Evolutionary conservation across 768 basidiomycete species (phyloP).

Genomic region (Naematelia aurantialba): DNA sequence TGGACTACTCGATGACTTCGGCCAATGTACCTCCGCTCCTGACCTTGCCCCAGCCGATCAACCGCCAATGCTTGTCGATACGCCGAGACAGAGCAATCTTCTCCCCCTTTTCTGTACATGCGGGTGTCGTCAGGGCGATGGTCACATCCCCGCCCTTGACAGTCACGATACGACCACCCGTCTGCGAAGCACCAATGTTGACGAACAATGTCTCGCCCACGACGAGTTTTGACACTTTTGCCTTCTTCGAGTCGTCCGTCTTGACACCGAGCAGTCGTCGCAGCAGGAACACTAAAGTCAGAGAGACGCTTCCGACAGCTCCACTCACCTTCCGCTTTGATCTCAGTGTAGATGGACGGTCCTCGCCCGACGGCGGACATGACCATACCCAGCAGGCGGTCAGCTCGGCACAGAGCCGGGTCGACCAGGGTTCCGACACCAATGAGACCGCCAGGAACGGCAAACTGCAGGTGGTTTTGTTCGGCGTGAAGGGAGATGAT

Average conservation of each 20-base stretch:
- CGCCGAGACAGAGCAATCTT: constrained; percentile 92
- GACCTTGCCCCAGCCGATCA: constrained; percentile 67
- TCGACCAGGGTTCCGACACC: constrained; percentile 97
- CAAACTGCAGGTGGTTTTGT: constrained; percentile 87
- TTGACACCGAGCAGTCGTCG: constrained; percentile 95
- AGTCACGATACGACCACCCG: constrained; percentile 87
- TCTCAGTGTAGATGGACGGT: constrained; percentile 77
- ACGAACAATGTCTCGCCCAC: constrained; percentile 91
- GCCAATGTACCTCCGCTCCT: constrained; percentile 46
- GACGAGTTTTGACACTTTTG: constrained; percentile 77
- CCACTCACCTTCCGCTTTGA: constrained; percentile 51
- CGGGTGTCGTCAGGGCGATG: constrained; percentile 75
- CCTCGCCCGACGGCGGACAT: constrained; percentile 90
- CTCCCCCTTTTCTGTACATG: constrained; percentile 94
- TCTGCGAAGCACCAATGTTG: constrained; percentile 97
- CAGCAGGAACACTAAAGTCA: constrained; percentile 69
- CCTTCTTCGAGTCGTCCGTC: constrained; percentile 98
- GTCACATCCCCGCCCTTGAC: constrained; percentile 88
- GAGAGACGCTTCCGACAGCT: background rate
- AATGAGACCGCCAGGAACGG: constrained; percentile 95
- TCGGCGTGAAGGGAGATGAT: constrained; percentile 93
- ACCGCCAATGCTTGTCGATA: constrained; percentile 97
- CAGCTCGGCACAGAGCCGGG: constrained; percentile 93
- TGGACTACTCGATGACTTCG: constrained; percentile 40
- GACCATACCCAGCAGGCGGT: constrained; percentile 94